A percentile compares a stretch with the other conserved stretches of the same genome.
Evolutionary conservation across 2,329 filamentous ascomycete genomes (phyloP).

Genomic region (Colletotrichum tabaci): DNA sequence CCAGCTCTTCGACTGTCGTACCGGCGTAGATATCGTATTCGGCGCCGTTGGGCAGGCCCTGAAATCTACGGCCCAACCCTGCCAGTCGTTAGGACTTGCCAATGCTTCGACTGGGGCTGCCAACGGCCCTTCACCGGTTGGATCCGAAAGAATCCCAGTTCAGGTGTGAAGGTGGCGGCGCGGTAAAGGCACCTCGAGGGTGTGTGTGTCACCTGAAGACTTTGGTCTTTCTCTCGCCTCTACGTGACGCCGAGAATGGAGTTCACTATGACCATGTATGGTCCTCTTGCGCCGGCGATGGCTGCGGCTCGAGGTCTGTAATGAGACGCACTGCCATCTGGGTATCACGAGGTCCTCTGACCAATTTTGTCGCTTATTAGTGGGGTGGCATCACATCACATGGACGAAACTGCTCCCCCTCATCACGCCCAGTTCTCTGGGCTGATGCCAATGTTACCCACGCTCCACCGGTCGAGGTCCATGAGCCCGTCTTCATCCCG

Average conservation of each 20-base stretch:
- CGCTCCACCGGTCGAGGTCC: slow-evolving; percentile 42
- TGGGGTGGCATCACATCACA: background rate
- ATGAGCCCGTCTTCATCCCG: slow-evolving; percentile 43
- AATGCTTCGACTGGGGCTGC: too few relatives aligned
- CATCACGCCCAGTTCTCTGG: slow-evolving; percentile 43
- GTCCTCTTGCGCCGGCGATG: background rate
- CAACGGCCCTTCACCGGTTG: too few relatives aligned
- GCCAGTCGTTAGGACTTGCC: too few relatives aligned
- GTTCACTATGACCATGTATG: too few relatives aligned
- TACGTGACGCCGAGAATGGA: background rate
- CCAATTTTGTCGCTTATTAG: background rate
- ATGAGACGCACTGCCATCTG: too few relatives aligned
- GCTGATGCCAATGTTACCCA: slow-evolving; percentile 44
- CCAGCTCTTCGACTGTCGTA: too few relatives aligned
- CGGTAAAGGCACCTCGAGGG: background rate
- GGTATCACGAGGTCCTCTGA: background rate
- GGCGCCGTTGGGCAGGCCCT: too few relatives aligned
- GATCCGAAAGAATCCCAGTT: background rate
- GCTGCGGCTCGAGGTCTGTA: background rate
- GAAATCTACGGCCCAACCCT: too few relatives aligned
- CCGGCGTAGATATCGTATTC: too few relatives aligned
- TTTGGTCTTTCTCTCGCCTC: background rate
- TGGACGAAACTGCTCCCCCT: background rate
- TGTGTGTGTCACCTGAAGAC: background rate
- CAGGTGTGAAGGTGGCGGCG: background rate